Percentiles rank a stretch among this genome's conserved stretches.
These are phyloP conservation scores for Oryza coarctata DNA, from an alignment of 176 grass and related monocot species.

Conservation along the genomic window DNA sequence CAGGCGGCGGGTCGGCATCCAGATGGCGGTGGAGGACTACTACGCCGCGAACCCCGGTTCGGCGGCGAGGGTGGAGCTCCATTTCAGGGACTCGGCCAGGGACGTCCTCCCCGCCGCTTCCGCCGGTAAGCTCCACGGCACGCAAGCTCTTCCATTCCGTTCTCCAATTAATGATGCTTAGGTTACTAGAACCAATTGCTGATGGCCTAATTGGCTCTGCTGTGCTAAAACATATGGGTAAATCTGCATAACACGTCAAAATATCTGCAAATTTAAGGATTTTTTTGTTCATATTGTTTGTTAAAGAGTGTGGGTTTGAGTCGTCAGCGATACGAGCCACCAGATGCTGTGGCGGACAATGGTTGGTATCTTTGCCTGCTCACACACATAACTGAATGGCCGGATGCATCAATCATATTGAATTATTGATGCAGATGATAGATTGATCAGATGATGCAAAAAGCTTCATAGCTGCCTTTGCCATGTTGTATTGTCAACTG, in stretches of 20 bases:
- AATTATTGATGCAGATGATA: no score
- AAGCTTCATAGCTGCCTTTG: neutral
- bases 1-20: slow-evolving; percentile 32
- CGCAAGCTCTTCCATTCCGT: neutral
- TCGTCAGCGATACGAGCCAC: neutral
- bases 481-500: neutral
- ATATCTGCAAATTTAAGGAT: neutral
- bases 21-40: slow-evolving; percentile 67
- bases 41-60: slow-evolving; percentile 40
- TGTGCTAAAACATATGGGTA: neutral
- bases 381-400: no score
- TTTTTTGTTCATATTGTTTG: neutral
- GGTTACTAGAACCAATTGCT: neutral
- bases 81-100: slow-evolving; percentile 39
- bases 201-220: neutral
- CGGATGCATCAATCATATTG: no score
- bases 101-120: slow-evolving; percentile 49
- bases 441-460: no score
- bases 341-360: neutral
- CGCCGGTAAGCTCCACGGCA: slow-evolving; percentile 37
- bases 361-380: no score
- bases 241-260: neutral
- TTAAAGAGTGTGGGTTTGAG: neutral
- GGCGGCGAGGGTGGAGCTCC: slow-evolving; percentile 37
- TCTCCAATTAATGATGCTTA: neutral